Conservation (phyloP, 2,329 filamentous ascomycete species). For the Botryosphaeria agaves region DNA sequence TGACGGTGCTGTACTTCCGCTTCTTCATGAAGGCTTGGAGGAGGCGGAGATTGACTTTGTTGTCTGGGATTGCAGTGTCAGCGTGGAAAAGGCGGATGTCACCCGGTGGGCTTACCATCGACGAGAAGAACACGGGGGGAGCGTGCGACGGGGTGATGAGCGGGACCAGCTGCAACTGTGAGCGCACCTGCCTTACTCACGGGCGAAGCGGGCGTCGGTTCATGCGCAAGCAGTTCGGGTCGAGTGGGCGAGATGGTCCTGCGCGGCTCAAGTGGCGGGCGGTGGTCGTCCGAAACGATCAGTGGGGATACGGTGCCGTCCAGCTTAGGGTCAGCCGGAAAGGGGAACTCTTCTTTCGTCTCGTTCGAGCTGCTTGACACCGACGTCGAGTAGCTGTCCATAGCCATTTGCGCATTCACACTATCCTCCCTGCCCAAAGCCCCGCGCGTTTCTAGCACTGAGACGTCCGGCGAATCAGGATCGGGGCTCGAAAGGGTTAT, state of each 20-base stretch:
- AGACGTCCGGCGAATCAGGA: too few relatives aligned
- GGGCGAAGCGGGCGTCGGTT: neutral
- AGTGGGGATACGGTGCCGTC: constrained; percentile 1
- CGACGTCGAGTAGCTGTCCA: constrained; percentile 2
- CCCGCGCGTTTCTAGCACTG: too few relatives aligned
- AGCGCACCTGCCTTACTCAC: neutral
- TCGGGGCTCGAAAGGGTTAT: too few relatives aligned
- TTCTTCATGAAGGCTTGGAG: constrained; percentile 14
- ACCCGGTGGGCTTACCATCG: too few relatives aligned
- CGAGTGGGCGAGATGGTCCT: neutral
- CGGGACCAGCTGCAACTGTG: neutral
- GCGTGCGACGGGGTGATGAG: too few relatives aligned
- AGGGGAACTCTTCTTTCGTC: constrained; percentile 5
- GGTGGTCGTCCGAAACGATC: neutral
- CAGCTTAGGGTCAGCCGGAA: constrained; percentile 3
- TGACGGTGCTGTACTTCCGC: constrained; percentile 20
- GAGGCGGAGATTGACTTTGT: constrained; percentile 14
- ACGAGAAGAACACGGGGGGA: constrained; percentile 10
- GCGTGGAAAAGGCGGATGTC: too few relatives aligned
- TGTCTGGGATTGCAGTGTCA: too few relatives aligned
- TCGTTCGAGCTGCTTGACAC: constrained; percentile 1
- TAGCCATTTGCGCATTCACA: constrained; percentile 7
- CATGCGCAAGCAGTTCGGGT: neutral
- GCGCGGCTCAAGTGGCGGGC: neutral
- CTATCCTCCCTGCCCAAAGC: constrained; percentile 9